These are phyloP conservation scores for Candolleomyces efflorescens DNA, from an alignment of 768 basidiomycete species.

Conservation along the genomic window DNA sequence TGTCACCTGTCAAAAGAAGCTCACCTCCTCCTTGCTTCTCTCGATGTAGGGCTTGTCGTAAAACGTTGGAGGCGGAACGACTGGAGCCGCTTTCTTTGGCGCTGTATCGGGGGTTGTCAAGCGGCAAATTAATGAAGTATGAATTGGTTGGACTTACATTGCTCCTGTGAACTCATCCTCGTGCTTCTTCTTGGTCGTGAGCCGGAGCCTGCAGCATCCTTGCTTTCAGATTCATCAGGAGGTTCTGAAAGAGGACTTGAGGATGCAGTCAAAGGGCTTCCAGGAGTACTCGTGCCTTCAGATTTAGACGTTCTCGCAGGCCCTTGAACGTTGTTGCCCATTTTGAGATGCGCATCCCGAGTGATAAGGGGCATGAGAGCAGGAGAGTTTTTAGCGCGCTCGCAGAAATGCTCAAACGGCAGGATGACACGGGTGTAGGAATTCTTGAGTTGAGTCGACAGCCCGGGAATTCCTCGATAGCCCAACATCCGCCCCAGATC, in stretches of 20 bases:
- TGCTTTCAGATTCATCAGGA: constrained; percentile 69
- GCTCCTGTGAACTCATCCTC: constrained; percentile 51
- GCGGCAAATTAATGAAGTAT: constrained; percentile 1
- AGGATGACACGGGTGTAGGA: constrained; percentile 89
- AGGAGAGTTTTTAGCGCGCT: constrained; percentile 67
- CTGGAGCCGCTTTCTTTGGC: constrained; percentile 33
- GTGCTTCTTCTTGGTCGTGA: constrained; percentile 48
- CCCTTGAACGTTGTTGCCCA: constrained; percentile 45
- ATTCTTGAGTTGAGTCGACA: constrained; percentile 84
- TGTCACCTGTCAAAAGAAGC: constrained; percentile 22
- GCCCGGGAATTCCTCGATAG: constrained; percentile 75
- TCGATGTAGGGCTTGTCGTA: constrained; percentile 46
- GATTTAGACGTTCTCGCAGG: constrained; percentile 35
- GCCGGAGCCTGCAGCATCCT: constrained; percentile 45
- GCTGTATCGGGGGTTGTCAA: constrained; percentile 16
- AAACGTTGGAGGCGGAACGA: constrained; percentile 43
- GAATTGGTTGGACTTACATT: constrained; percentile 30
- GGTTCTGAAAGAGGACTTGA: constrained; percentile 80
- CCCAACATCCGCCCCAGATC: constrained; percentile 80
- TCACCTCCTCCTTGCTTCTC: constrained; percentile 46
- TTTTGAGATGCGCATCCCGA: constrained; percentile 47
- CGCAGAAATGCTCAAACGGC: constrained; percentile 92
- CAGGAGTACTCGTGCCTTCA: constrained; percentile 56
- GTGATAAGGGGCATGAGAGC: constrained; percentile 38
- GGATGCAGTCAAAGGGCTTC: constrained; percentile 70